Percentiles rank a stretch among this genome's conserved stretches.
These are phyloP conservation scores for Miscanthus lutarioriparius DNA, from an alignment of 176 grass and related monocot genomes.

Conservation along the genomic window DNA sequence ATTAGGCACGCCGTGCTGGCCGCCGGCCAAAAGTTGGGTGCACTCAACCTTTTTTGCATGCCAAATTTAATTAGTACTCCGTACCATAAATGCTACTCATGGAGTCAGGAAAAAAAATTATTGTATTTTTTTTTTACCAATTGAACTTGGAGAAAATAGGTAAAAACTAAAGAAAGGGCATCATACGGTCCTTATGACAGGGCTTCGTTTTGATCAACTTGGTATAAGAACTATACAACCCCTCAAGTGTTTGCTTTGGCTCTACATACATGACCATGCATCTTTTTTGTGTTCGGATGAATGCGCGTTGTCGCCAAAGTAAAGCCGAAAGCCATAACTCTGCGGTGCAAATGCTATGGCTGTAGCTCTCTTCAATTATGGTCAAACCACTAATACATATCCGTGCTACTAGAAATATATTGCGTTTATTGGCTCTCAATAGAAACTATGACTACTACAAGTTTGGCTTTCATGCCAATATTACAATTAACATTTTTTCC, in stretches of 20 bases:
- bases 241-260: neutral
- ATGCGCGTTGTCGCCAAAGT: neutral
- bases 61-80: neutral
- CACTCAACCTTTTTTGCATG: neutral
- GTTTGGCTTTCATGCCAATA: neutral
- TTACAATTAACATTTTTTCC: too few relatives aligned
- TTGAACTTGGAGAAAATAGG: neutral
- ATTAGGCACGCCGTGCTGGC: neutral
- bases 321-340: neutral
- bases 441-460: neutral
- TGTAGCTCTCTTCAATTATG: neutral
- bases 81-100: neutral
- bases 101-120: neutral
- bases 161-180: neutral
- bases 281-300: neutral
- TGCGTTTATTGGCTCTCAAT: neutral
- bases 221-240: neutral
- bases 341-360: neutral
- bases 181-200: neutral
- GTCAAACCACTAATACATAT: neutral
- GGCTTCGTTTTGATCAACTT: neutral
- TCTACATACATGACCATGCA: neutral
- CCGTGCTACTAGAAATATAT: neutral
- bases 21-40: neutral
- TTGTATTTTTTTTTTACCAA: neutral